These are phyloP conservation scores for Mortierella sp. DNA, from an alignment of 371 early-diverging fungal species.

Conservation along the genomic window DNA sequence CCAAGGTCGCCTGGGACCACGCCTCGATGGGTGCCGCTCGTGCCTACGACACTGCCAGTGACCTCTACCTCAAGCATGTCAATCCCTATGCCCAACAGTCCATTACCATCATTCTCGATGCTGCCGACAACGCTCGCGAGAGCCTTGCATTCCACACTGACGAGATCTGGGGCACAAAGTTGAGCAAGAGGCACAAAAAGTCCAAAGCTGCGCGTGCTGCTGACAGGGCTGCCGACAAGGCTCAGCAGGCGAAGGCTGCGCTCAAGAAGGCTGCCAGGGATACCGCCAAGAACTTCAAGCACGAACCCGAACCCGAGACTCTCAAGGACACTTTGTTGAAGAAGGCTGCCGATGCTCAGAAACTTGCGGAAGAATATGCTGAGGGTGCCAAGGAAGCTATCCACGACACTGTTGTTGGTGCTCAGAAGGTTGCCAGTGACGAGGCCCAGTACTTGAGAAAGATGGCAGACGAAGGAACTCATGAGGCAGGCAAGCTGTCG, in stretches of 20 bases:
- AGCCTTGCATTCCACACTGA: constrained; percentile 29
- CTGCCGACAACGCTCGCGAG: constrained; percentile 23
- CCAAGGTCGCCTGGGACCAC: constrained; percentile 35
- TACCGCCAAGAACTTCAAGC: not conserved
- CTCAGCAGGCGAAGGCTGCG: constrained; percentile 7
- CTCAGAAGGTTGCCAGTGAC: constrained; percentile 22
- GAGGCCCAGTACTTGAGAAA: constrained; percentile 37
- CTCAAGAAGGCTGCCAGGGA: not conserved
- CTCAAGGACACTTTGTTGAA: constrained; percentile 26
- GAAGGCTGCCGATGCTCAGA: constrained; percentile 27
- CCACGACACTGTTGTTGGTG: constrained; percentile 10
- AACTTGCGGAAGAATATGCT: constrained; percentile 19
- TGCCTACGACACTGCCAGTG: constrained; percentile 19
- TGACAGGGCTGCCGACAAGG: constrained; percentile 15
- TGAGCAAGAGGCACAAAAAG: constrained; percentile 27
- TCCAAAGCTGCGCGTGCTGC: constrained; percentile 19
- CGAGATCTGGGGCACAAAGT: constrained; percentile 35
- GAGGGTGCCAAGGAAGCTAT: constrained; percentile 18
- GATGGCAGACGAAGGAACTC: constrained; percentile 20
- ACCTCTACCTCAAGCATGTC: constrained; percentile 37
- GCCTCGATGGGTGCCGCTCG: constrained; percentile 14
- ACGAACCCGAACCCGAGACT: constrained; percentile 6
- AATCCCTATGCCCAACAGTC: constrained; percentile 43
- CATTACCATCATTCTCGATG: constrained; percentile 20
- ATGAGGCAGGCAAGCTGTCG: constrained; percentile 39